Conservation (phyloP, 257 asterid genomes). For the Osmanthus fragrans region DNA sequence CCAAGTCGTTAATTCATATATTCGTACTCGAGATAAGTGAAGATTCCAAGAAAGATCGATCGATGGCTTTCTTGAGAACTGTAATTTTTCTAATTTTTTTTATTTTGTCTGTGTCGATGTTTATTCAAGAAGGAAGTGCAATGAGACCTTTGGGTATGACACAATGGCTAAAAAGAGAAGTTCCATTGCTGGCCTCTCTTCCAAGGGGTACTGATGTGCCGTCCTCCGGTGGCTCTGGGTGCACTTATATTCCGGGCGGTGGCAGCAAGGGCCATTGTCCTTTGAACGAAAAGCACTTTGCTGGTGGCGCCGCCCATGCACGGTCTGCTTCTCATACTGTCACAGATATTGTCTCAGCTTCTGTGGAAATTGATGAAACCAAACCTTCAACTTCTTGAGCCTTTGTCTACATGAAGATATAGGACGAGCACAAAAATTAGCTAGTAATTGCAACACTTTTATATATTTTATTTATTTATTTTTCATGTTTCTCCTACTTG, state of each 20-base stretch:
- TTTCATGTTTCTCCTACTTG: background rate
- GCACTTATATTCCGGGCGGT: slow-evolving; percentile 53
- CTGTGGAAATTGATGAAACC: background rate
- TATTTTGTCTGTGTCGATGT: slow-evolving; percentile 7
- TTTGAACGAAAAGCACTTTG: slow-evolving; percentile 37
- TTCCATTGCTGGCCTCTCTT: slow-evolving; percentile 31
- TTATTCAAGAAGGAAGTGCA: slow-evolving; percentile 31
- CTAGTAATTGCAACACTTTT: background rate
- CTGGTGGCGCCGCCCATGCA: slow-evolving; percentile 18
- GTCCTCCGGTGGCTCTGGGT: slow-evolving; percentile 40
- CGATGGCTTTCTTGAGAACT: slow-evolving; percentile 31
- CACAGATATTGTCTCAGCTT: background rate
- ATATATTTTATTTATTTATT: slow-evolving; percentile 2
- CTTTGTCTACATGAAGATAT: background rate
- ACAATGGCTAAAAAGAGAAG: slow-evolving; percentile 20
- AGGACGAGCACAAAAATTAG: background rate
- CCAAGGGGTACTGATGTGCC: slow-evolving; percentile 56
- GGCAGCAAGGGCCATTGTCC: slow-evolving; percentile 33
- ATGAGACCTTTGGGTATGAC: slow-evolving; percentile 32
- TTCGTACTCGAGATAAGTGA: background rate
- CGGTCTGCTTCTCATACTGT: background rate
- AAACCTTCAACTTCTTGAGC: slow-evolving; percentile 10
- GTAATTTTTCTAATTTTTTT: slow-evolving; percentile 20
- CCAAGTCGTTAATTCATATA: background rate
- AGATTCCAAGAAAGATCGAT: background rate